These are phyloP conservation scores for Endotrypanum monterogeii DNA, from an alignment of 208 protist genomes.

Conservation along the genomic window DNA sequence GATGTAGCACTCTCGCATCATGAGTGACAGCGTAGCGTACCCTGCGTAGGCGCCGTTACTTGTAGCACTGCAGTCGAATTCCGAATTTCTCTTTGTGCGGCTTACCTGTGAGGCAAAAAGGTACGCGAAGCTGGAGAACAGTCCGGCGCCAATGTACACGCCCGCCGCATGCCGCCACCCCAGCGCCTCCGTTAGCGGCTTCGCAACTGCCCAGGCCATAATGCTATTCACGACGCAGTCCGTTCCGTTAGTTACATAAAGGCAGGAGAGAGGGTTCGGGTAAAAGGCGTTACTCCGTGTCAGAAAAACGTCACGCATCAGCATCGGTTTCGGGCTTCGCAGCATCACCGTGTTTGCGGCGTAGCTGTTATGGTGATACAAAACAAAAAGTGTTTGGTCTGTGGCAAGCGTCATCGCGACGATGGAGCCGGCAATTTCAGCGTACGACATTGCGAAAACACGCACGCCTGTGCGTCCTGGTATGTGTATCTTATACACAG, in stretches of 20 bases:
- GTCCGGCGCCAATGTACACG: conserved; percentile 72
- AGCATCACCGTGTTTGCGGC: conserved; percentile 81
- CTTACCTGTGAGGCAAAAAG: conserved; percentile 66
- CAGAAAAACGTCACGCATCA: conserved; percentile 88
- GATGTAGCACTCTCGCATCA: conserved; percentile 68
- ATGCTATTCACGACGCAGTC: conserved; percentile 72
- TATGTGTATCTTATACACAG: too few species aligned
- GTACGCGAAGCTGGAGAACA: conserved; percentile 86
- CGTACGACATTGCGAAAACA: conserved; percentile 22
- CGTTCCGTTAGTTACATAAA: conserved; percentile 57
- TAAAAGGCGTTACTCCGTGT: conserved; percentile 52
- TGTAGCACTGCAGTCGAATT: conserved; percentile 64
- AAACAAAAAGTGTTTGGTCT: conserved; percentile 70
- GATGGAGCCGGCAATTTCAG: conserved; percentile 40
- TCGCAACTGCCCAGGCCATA: conserved; percentile 57
- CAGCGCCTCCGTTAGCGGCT: conserved; percentile 59
- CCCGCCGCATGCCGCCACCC: conserved; percentile 56
- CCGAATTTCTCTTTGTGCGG: conserved; percentile 45
- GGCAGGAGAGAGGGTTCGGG: conserved; percentile 83
- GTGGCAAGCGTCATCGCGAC: conserved; percentile 71
- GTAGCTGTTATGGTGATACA: conserved; percentile 86
- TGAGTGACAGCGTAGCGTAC: conserved; percentile 68
- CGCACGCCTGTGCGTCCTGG: neutral
- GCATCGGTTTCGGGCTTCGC: conserved; percentile 76
- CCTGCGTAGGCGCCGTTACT: conserved; percentile 82